Conservation (phyloP, 192 early-diverging fungal genomes). For the Globomyces pollinis-pini region DNA sequence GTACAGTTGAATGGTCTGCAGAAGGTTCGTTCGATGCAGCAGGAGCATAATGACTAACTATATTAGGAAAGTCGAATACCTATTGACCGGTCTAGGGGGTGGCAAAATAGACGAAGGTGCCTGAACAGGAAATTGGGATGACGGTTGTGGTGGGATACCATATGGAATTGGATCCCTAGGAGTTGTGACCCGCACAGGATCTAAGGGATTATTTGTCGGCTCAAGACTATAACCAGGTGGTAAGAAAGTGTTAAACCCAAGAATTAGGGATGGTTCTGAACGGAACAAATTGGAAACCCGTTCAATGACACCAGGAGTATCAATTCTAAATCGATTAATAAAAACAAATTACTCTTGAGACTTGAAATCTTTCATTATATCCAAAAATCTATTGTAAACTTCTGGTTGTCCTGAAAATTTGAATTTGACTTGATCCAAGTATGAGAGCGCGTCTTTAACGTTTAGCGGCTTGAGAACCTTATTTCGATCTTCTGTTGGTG, state of each 20-base stretch:
- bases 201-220: slow-evolving; percentile 70
- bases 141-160: neutral
- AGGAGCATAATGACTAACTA: no score
- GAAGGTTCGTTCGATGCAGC: neutral
- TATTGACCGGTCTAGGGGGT: neutral
- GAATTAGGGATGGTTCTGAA: slow-evolving; percentile 81
- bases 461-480: no score
- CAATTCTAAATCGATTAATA: slow-evolving; percentile 55
- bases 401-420: slow-evolving; percentile 89
- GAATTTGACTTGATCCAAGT: slow-evolving; percentile 92
- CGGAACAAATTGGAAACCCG: slow-evolving; percentile 94
- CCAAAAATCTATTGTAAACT: slow-evolving; percentile 95
- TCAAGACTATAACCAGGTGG: slow-evolving; percentile 98
- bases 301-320: slow-evolving; percentile 95
- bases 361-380: slow-evolving; percentile 99
- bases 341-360: slow-evolving; percentile 68
- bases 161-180: slow-evolving; percentile 32
- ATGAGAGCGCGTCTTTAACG: slow-evolving; percentile 91
- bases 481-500: slow-evolving; percentile 12
- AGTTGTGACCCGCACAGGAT: slow-evolving; percentile 82
- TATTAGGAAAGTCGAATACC: no score
- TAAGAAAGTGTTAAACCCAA: slow-evolving; percentile 98
- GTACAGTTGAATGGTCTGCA: neutral
- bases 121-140: neutral
- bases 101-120: neutral